Evolutionary conservation across 2,329 filamentous ascomycete genomes (phyloP), one percentile per base, ranked within the genome.

Genomic region (Clonostachys solani): DNA sequence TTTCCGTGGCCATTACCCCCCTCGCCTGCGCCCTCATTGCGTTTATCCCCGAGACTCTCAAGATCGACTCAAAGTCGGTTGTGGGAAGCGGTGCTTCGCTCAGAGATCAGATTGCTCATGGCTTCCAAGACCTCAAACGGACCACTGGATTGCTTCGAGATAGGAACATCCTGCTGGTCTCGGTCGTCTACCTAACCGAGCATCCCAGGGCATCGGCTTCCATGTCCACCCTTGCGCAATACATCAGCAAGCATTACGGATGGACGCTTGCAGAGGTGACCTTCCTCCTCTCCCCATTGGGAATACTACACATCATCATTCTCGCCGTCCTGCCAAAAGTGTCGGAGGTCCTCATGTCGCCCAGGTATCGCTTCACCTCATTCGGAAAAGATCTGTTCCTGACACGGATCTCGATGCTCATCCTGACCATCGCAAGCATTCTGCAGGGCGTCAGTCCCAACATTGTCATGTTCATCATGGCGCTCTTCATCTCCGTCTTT

Each of bases 171-270:
- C 58, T 60, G 12, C 58, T 73, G 34, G 57, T 70, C 33, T 57
- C 73, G 2, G 53, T 67, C 16, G 63, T 61, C 1, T 72, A 71
- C 44, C 58, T 73, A 13, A 59, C 71, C 40, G 57, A 62, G 45
- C 62, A 60, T 36, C 65, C 69, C 12, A 55, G 69, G n/a, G 56
- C 57, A 45, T 52, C 60, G 1, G 64, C 66, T 6, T 63, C 67
- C 50, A 59, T 61, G 12, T 56, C 55, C 7, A 68, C 61, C 1
- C 55, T 73, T 33, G 57, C 64, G 5, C 71, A 73, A 54, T 70
- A 69, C 38, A 55, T 74, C 46, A 71, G 67, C 62, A 72, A 69
- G 47, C 58, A 71, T 48, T 74, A 73, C 42, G 61, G 61, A 43
- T 73, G 70, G 70, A 64, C 56, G 17, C 60, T 74, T 29, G 68